A percentile compares a stretch with the other conserved stretches of the same genome.
phyloP scores from a whole-genome alignment of 139 green algal genomes.

The Ulvella scutata region DNA sequence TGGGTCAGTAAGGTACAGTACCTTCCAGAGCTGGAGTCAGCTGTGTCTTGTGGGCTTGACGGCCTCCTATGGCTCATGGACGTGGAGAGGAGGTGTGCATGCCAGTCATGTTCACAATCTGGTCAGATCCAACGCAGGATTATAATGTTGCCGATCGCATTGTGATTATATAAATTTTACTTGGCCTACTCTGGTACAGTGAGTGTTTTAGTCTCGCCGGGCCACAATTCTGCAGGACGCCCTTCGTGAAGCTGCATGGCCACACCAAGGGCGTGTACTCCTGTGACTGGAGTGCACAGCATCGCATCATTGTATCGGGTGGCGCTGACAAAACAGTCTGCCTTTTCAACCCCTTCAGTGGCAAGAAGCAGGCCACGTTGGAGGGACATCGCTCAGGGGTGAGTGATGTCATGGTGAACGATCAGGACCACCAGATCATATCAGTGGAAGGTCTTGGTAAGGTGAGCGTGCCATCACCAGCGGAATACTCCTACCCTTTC shows the following conservation, averaged over 20 bases:
- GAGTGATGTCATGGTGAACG: conserved; percentile 37
- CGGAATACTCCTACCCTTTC: too few species aligned
- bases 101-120: not conserved
- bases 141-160: too few species aligned
- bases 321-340: not conserved
- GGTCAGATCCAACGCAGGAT: too few species aligned
- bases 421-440: conserved; percentile 57
- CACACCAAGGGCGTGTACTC: conserved; percentile 32
- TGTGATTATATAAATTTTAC: too few species aligned
- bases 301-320: conserved; percentile 8
- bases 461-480: too few species aligned
- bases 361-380: conserved; percentile 32
- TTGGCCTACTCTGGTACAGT: too few species aligned
- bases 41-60: conserved; percentile 35
- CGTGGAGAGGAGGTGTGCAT: conserved; percentile 7
- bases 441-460: too few species aligned
- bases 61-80: conserved; percentile 33
- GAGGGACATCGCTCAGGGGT: conserved; percentile 38
- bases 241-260: conserved; percentile 9
- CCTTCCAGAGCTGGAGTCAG: conserved; percentile 33
- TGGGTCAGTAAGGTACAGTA: conserved; percentile 24
- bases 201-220: too few species aligned
- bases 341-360: conserved; percentile 61
- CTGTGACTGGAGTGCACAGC: conserved; percentile 30
- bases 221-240: not conserved